Percentiles rank a stretch among this genome's conserved stretches.
These are phyloP conservation scores for Wickerhamiella parazyma DNA, from an alignment of 805 yeast species.

Conservation along the genomic window DNA sequence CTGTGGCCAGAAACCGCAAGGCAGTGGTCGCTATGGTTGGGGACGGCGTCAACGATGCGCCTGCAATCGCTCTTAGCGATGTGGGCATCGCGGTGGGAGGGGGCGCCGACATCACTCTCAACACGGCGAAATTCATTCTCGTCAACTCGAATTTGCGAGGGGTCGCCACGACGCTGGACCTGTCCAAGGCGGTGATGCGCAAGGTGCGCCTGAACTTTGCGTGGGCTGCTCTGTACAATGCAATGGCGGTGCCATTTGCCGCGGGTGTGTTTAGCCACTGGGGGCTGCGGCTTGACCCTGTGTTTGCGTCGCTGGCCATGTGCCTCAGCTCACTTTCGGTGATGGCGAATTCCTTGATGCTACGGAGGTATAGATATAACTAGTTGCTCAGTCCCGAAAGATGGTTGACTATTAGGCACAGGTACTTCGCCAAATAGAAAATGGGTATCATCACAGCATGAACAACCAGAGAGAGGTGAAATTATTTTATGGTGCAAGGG, in stretches of 20 bases:
- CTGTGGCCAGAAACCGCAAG: conserved; percentile 23
- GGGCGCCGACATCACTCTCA: conserved; percentile 63
- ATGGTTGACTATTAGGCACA: conserved; percentile 24
- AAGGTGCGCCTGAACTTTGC: conserved; percentile 70
- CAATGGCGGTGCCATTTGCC: conserved; percentile 81
- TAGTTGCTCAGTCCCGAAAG: conserved; percentile 24
- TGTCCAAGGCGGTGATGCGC: conserved; percentile 54
- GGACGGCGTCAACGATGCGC: conserved; percentile 76
- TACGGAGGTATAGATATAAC: conserved; percentile 21
- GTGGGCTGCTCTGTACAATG: conserved; percentile 77
- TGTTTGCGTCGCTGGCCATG: conserved; percentile 86
- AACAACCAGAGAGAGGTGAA: neutral
- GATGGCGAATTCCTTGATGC: conserved; percentile 58
- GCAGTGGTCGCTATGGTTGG: conserved; percentile 61
- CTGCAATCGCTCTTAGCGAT: conserved; percentile 61
- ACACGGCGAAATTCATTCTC: conserved; percentile 61
- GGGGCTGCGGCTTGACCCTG: conserved; percentile 61
- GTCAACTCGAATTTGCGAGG: conserved; percentile 37
- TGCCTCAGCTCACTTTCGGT: conserved; percentile 86
- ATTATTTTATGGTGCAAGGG: neutral
- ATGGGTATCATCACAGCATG: conserved; percentile 21
- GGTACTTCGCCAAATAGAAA: conserved; percentile 19
- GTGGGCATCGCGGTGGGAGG: conserved; percentile 66
- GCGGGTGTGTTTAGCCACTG: conserved; percentile 82
- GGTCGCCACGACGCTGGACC: conserved; percentile 45